These are phyloP conservation scores for Simplicillium sp. DNA, from an alignment of 2,329 filamentous ascomycete genomes.

Conservation along the genomic window DNA sequence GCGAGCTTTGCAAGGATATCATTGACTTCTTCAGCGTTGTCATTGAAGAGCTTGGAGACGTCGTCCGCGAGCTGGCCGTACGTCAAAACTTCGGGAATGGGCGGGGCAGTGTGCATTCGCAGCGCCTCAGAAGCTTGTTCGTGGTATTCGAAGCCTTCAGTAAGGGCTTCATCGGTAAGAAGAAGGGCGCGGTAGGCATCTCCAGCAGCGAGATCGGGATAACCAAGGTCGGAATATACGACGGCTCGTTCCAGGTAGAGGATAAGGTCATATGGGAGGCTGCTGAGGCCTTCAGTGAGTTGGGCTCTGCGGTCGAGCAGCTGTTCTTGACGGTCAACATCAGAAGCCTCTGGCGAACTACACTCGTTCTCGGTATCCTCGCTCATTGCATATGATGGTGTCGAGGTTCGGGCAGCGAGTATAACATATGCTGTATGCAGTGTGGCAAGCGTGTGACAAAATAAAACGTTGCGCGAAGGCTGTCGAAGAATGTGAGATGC, in stretches of 20 bases:
- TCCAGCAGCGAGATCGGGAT: slow-evolving; percentile 80
- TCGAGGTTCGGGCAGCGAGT: too few relatives aligned
- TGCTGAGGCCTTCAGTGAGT: slow-evolving; percentile 44
- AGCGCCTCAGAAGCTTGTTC: slow-evolving; percentile 52
- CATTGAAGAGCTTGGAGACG: slow-evolving; percentile 20
- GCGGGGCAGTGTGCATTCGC: slow-evolving; percentile 18
- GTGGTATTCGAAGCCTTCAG: slow-evolving; percentile 78
- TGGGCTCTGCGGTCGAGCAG: slow-evolving; percentile 45
- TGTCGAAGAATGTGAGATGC: too few relatives aligned
- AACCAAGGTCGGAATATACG: slow-evolving; percentile 65
- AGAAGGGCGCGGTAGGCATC: slow-evolving; percentile 89
- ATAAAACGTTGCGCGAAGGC: too few relatives aligned
- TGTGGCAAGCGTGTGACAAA: too few relatives aligned
- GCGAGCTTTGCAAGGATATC: slow-evolving; percentile 31
- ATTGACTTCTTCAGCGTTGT: slow-evolving; percentile 21
- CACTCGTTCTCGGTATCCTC: not conserved
- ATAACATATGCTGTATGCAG: too few relatives aligned
- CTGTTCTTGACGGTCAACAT: slow-evolving; percentile 19
- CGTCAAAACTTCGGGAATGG: slow-evolving; percentile 34
- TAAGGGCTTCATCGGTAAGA: slow-evolving; percentile 68
- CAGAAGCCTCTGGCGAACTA: slow-evolving; percentile 2
- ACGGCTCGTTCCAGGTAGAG: slow-evolving; percentile 61
- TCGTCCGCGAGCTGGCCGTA: slow-evolving; percentile 30
- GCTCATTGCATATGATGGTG: not conserved
- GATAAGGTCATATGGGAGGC: slow-evolving; percentile 50